phyloP scores from a whole-genome alignment of 2,329 filamentous ascomycete genomes.

The Cephalotrichum gorgonifer region DNA sequence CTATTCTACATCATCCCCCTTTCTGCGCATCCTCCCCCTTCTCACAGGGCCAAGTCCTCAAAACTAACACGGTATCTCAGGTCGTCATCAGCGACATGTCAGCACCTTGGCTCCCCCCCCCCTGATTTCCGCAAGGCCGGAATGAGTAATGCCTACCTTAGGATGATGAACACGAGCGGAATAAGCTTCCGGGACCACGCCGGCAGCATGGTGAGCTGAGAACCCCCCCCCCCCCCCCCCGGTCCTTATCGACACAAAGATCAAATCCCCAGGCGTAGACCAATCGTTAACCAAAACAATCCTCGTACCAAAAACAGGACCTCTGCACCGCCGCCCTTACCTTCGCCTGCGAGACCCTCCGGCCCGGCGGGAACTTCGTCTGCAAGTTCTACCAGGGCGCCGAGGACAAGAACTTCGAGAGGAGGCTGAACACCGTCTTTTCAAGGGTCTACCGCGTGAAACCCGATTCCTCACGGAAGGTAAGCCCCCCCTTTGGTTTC shows the following conservation, averaged over 20 bases:
- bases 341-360: conserved; percentile 79
- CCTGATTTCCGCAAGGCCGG: conserved; percentile 72
- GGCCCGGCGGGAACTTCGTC: conserved; percentile 76
- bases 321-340: conserved; percentile 71
- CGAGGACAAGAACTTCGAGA: conserved; percentile 75
- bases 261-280: neutral
- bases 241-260: neutral
- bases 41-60: no score
- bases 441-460: conserved; percentile 76
- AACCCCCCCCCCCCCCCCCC: conserved; percentile 5
- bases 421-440: conserved; percentile 66
- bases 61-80: no score
- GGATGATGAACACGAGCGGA: conserved; percentile 99
- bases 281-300: neutral
- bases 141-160: conserved; percentile 90
- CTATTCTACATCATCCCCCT: neutral
- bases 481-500: conserved; percentile 30
- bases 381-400: conserved; percentile 95
- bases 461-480: conserved; percentile 79
- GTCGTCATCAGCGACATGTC: conserved; percentile 98
- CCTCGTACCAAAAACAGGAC: conserved; percentile 45
- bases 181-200: conserved; percentile 78
- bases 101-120: conserved; percentile 82
- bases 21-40: neutral
- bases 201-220: conserved; percentile 90